A percentile compares a stretch with the other conserved stretches of the same genome.
Evolutionary conservation across 768 basidiomycete genomes (phyloP).

Genomic region (Omphalotus guepiniiformis): DNA sequence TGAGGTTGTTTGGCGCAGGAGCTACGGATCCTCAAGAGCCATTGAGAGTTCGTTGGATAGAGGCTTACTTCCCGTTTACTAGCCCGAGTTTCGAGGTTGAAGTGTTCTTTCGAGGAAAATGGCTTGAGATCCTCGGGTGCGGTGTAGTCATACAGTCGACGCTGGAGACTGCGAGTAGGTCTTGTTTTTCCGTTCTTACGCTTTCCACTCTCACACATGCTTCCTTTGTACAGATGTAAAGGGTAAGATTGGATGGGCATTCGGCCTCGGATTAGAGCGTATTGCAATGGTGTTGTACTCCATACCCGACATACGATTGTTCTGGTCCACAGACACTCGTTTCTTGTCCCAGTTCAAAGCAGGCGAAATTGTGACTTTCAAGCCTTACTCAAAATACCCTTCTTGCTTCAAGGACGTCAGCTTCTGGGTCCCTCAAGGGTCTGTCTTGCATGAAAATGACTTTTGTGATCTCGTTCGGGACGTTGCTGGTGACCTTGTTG

Average conservation of each 20-base stretch:
- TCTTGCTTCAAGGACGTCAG: constrained; percentile 92
- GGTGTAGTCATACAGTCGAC: constrained; percentile 91
- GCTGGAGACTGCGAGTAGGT: constrained; percentile 79
- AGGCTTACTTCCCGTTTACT: constrained; percentile 97
- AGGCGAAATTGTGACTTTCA: constrained; percentile 77
- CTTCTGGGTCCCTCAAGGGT: constrained; percentile 77
- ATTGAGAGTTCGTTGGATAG: constrained; percentile 91
- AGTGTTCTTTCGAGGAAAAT: constrained; percentile 92
- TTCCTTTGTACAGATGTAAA: constrained; percentile 50
- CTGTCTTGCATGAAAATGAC: constrained; percentile 86
- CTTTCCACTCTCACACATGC: constrained; percentile 14
- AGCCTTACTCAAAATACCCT: constrained; percentile 90
- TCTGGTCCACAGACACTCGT: constrained; percentile 89
- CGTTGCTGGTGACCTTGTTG: constrained; percentile 86
- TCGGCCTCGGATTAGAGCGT: constrained; percentile 93
- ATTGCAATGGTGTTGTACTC: constrained; percentile 97
- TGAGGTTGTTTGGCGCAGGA: constrained; percentile 76
- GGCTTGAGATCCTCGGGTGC: constrained; percentile 94
- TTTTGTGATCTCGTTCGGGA: constrained; percentile 95
- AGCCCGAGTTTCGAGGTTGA: constrained; percentile 98
- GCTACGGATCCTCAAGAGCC: constrained; percentile 57
- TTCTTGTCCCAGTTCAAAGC: constrained; percentile 84
- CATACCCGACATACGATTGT: constrained; percentile 96
- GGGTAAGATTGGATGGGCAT: constrained; percentile 94
- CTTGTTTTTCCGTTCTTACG: constrained; percentile 9